These are phyloP conservation scores for Leishmania braziliensis DNA, from an alignment of 208 protist species.

Conservation along the genomic window DNA sequence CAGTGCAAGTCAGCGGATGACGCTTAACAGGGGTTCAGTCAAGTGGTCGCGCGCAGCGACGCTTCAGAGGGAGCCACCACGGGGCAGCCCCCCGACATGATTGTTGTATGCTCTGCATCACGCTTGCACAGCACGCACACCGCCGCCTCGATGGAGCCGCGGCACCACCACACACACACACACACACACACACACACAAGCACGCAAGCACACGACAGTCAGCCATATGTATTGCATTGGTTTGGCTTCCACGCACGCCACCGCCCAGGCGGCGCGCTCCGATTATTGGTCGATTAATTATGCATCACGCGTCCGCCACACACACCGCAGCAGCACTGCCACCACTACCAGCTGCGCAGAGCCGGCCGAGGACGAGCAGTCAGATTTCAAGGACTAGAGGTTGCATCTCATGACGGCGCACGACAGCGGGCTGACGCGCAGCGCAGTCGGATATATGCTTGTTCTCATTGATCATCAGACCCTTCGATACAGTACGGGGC, in stretches of 20 bases:
- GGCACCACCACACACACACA: not conserved
- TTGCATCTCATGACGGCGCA: conserved; percentile 37
- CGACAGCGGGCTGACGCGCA: conserved; percentile 15
- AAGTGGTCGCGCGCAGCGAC: conserved; percentile 17
- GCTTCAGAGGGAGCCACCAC: conserved; percentile 25
- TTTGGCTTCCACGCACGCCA: conserved; percentile 16
- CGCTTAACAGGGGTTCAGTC: conserved; percentile 43
- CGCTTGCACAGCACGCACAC: conserved; percentile 20
- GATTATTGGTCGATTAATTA: conserved; percentile 17
- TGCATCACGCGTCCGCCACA: conserved; percentile 12
- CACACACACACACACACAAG: not conserved
- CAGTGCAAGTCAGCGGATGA: conserved; percentile 40
- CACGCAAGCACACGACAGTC: not conserved
- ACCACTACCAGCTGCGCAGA: not conserved
- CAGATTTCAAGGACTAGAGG: conserved; percentile 64
- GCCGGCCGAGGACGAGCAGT: not conserved
- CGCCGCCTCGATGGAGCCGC: not conserved
- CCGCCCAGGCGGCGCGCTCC: conserved; percentile 6
- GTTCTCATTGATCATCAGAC: conserved; percentile 58
- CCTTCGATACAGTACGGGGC: not conserved
- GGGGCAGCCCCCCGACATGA: conserved; percentile 24
- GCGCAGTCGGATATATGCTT: conserved; percentile 59
- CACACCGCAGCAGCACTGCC: not conserved
- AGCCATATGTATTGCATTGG: conserved; percentile 15
- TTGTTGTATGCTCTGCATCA: conserved; percentile 45